Conservation (phyloP, 2,329 filamentous ascomycete genomes). For the Scleromitrula shiraiana region DNA sequence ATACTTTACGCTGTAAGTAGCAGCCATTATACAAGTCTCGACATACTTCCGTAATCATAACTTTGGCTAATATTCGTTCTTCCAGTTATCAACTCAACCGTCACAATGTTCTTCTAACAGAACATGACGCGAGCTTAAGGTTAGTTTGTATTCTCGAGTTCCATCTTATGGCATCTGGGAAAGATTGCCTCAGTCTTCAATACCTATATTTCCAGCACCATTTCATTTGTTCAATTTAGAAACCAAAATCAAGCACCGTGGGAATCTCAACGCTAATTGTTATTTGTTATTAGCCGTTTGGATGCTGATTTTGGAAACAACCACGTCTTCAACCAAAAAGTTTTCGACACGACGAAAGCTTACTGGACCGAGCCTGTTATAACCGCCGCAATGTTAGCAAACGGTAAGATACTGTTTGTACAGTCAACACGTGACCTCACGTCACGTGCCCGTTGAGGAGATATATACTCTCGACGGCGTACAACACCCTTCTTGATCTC, state of each 20-base stretch:
- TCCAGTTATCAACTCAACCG: not conserved
- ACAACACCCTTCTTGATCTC: too few species aligned
- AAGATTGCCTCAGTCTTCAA: too few species aligned
- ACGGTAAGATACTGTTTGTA: not conserved
- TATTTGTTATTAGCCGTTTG: conserved; percentile 33
- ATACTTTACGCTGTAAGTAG: not conserved
- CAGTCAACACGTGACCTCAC: too few species aligned
- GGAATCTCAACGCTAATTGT: conserved; percentile 33
- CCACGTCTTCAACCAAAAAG: conserved; percentile 42
- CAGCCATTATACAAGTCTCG: not conserved
- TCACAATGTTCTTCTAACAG: not conserved
- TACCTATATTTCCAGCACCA: too few species aligned
- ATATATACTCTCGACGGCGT: too few species aligned
- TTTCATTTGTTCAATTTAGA: too few species aligned
- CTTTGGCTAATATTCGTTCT: not conserved
- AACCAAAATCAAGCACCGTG: too few species aligned
- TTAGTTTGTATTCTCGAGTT: conserved; percentile 21
- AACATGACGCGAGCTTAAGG: not conserved
- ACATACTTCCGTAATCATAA: not conserved
- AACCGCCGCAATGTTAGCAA: not conserved
- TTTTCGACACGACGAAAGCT: conserved; percentile 28
- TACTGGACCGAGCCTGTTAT: not conserved
- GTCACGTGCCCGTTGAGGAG: too few species aligned
- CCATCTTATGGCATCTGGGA: too few species aligned
- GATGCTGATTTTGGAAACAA: conserved; percentile 45